phyloP scores from a whole-genome alignment of 1,284 basidiomycete species.

The Sporisorium sorghi region DNA sequence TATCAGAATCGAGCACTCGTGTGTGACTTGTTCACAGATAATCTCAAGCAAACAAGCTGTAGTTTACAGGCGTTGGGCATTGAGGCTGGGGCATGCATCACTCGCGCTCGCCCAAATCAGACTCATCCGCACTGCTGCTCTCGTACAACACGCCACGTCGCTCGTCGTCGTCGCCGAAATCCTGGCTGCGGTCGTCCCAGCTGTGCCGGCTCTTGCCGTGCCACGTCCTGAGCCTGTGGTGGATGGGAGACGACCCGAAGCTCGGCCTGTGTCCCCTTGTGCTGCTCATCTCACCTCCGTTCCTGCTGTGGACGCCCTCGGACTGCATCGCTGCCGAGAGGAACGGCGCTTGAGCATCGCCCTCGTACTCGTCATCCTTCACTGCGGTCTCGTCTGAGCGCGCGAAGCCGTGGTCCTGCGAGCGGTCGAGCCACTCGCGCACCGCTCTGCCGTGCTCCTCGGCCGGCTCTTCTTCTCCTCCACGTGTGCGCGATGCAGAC shows the following conservation, averaged over 20 bases:
- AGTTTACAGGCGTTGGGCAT: too few species aligned
- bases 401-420: neutral
- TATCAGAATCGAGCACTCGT: too few species aligned
- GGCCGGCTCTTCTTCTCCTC: conserved; percentile 9
- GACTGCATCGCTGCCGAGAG: conserved; percentile 21
- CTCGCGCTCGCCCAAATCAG: conserved; percentile 1
- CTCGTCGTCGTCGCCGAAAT: conserved; percentile 64
- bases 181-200: conserved; percentile 65
- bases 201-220: conserved; percentile 33
- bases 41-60: too few species aligned
- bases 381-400: neutral
- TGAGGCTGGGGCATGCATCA: too few species aligned
- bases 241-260: conserved; percentile 32
- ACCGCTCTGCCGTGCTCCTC: conserved; percentile 17
- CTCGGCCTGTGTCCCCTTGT: conserved; percentile 18
- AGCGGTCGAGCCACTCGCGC: conserved; percentile 38
- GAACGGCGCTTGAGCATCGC: conserved; percentile 23
- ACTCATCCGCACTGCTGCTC: conserved; percentile 31
- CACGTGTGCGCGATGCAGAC: conserved; percentile 1
- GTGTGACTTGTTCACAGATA: too few species aligned
- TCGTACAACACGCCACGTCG: conserved; percentile 26
- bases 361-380: conserved; percentile 5
- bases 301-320: conserved; percentile 5
- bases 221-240: conserved; percentile 25
- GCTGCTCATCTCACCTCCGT: neutral